Evolutionary conservation across 495 filamentous ascomycete species (phyloP).

Genomic region (Margaritispora aquatica): DNA sequence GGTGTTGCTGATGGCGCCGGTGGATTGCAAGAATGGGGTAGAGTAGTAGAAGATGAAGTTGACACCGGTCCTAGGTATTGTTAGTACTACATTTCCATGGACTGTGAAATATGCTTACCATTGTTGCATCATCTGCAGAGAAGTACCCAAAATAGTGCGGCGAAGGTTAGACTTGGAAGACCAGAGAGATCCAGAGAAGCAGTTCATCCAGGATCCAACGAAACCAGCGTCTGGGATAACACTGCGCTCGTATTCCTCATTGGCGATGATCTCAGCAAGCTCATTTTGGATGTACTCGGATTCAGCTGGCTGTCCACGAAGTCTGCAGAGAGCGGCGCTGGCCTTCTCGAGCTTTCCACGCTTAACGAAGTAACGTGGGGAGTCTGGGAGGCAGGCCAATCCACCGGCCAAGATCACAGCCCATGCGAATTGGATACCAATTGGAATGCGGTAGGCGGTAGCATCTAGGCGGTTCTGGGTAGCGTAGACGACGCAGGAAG

Average conservation of each 20-base stretch:
- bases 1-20: conserved; percentile 60
- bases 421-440: conserved; percentile 76
- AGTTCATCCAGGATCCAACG: conserved; percentile 62
- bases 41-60: conserved; percentile 95
- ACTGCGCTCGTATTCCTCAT: conserved; percentile 62
- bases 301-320: conserved; percentile 58
- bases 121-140: conserved; percentile 60
- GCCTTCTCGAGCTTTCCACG: conserved; percentile 58
- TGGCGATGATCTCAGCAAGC: conserved; percentile 69
- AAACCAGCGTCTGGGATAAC: conserved; percentile 53
- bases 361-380: conserved; percentile 75
- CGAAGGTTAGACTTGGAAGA: conserved; percentile 50
- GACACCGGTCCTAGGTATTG: conserved; percentile 52
- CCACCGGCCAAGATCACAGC: conserved; percentile 65
- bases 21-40: conserved; percentile 71
- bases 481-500: conserved; percentile 67
- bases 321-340: conserved; percentile 50
- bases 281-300: conserved; percentile 59
- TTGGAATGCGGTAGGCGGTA: conserved; percentile 74
- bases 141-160: conserved; percentile 30
- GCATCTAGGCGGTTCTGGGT: conserved; percentile 60
- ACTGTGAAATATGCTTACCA: conserved; percentile 12
- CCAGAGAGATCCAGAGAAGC: conserved; percentile 54
- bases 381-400: conserved; percentile 71
- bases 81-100: not conserved